phyloP scores from a whole-genome alignment of 805 yeast species.

The Hanseniaspora mollemarum region DNA sequence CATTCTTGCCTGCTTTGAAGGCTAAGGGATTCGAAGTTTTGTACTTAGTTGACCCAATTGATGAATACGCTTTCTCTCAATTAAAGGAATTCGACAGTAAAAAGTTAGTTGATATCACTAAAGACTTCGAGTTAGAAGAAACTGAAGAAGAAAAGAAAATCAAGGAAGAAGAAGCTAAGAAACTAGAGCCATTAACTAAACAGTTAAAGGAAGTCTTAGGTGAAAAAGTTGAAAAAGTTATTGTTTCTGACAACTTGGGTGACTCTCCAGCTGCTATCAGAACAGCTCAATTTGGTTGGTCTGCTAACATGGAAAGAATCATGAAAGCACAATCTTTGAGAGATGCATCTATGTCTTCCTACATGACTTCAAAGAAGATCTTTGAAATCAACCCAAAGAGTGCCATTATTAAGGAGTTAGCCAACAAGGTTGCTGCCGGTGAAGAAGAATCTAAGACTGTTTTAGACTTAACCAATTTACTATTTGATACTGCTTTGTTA shows the following conservation, averaged over 20 bases:
- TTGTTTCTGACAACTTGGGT: slow-evolving; percentile 91
- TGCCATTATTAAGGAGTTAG: slow-evolving; percentile 87
- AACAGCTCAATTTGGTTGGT: slow-evolving; percentile 99
- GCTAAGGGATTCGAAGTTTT: slow-evolving; percentile 97
- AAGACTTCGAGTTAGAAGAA: slow-evolving; percentile 97
- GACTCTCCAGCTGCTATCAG: slow-evolving; percentile 99
- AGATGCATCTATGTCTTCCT: slow-evolving; percentile 96
- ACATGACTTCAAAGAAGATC: slow-evolving; percentile 99
- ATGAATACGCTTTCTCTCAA: slow-evolving; percentile 98
- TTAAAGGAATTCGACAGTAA: slow-evolving; percentile 99
- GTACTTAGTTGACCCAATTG: slow-evolving; percentile 97
- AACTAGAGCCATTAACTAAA: slow-evolving; percentile 85
- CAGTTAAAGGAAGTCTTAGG: slow-evolving; percentile 95
- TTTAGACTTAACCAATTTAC: slow-evolving; percentile 88
- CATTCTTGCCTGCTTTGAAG: slow-evolving; percentile 97
- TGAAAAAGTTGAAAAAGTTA: slow-evolving; percentile 98
- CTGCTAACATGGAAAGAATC: slow-evolving; percentile 99
- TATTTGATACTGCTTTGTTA: slow-evolving; percentile 94
- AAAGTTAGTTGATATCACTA: slow-evolving; percentile 96
- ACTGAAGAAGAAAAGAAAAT: slow-evolving; percentile 92
- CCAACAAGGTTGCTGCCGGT: slow-evolving; percentile 88
- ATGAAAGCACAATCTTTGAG: slow-evolving; percentile 99
- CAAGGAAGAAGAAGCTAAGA: slow-evolving; percentile 88
- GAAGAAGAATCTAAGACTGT: slow-evolving; percentile 98
- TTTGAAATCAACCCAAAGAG: slow-evolving; percentile 97